Conservation (phyloP, 208 protist genomes). For the Herpetomonas muscarum region DNA sequence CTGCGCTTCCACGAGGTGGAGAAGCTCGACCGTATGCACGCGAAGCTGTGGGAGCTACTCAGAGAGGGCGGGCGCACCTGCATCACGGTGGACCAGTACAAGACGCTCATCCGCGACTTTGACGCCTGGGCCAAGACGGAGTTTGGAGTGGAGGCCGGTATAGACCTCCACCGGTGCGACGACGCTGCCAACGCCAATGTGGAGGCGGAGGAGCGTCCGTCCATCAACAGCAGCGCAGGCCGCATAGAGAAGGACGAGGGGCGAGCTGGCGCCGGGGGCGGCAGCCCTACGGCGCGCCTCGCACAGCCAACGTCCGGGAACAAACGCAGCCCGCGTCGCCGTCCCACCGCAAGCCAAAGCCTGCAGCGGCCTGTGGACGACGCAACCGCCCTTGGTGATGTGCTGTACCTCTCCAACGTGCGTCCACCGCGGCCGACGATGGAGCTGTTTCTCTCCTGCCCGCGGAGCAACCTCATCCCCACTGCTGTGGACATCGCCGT, state of each 20-base stretch:
- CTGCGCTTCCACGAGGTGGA: conserved; percentile 79
- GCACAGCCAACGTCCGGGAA: background rate
- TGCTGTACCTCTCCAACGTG: conserved; percentile 41
- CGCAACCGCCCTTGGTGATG: conserved; percentile 36
- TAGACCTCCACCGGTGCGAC: background rate
- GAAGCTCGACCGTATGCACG: conserved; percentile 68
- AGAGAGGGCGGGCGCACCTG: conserved; percentile 33
- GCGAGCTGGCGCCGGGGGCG: no score
- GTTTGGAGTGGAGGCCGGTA: conserved; percentile 1
- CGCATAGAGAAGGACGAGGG: no score
- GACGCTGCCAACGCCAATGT: background rate
- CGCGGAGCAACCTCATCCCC: conserved; percentile 30
- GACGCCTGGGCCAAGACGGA: conserved; percentile 23
- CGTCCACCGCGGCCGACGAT: conserved; percentile 45
- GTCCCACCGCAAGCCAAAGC: background rate
- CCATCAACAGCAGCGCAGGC: no score
- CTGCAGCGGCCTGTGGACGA: conserved; percentile 16
- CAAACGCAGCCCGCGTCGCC: background rate
- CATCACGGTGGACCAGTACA: conserved; percentile 58
- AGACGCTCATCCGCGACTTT: conserved; percentile 47
- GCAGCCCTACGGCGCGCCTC: no score
- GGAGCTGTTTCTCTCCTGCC: conserved; percentile 66
- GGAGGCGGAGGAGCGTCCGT: no score
- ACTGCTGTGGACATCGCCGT: conserved; percentile 46
- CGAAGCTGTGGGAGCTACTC: conserved; percentile 65